Base-by-base conservation (phyloP, 2,329 filamentous ascomycete genomes). In the Zymoseptoria crescenta region DNA sequence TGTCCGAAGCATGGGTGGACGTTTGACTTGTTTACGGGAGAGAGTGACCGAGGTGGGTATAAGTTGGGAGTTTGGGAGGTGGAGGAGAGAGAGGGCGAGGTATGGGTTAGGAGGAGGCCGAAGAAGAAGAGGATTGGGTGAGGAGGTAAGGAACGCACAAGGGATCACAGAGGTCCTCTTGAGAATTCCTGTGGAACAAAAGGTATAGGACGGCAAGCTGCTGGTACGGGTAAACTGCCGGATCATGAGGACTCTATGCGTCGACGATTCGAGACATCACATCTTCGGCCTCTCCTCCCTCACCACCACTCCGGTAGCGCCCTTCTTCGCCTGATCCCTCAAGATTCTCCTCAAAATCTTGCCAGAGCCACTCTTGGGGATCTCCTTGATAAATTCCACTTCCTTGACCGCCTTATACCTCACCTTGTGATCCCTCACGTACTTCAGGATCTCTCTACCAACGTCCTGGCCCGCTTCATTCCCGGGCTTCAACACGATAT, bases 1-100 rank as follows among this genome's bases (percentile, higher is more conserved):
- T 89, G 87, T 69, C 84, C 86, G 0, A 87, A 87, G 62, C 86
- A 89, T 62, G 82, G 78, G 4, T 89, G 87, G 87, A 86, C 84
- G 0, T 89, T 89, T 70, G 87, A 89, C 68, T 66, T 89, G 2
- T 81, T 83, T 56, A 82, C 85, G 0, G 87, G 87, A 0, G 76
- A 76, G 65, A 79, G 79, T 0, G 87, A 89, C 68, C 79, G 85
- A 0, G 85, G 81, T 0, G 81, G 73, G 52, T 89, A 89, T 67
- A 80, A 75, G 60, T 74, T 89, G 8, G 79, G 79, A 21, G 72
- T 86, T 0, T 88, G 85, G 84, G 85, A 88, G 63, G 79, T 86
- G 0, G 77, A 88, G 60, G 56, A 85, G 8, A 64, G 72, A 24
- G 55, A 66, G 41, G 67, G 67, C 58, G 59, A 69, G 41, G 57